Evolutionary conservation across 306 rosid genomes (phyloP), one percentile per base, ranked within the genome.

Genomic region (Vigna trinervia): DNA sequence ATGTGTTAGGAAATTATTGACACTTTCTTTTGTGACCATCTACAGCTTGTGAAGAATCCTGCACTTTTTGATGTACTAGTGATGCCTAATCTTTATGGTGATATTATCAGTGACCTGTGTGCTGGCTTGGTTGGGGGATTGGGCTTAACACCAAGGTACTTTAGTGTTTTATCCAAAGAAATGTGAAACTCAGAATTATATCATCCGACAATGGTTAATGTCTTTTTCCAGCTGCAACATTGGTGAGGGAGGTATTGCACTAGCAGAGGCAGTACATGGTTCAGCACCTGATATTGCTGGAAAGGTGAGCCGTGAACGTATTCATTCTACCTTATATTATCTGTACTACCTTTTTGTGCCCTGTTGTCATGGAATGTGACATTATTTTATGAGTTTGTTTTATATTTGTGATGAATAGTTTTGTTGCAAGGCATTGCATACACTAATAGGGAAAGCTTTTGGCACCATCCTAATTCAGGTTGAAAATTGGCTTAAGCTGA

Each of bases 241-340:
- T 76, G 99, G 99, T 30, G 97, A 91, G 88, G 98, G 98, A 66
- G 99, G 99, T 50, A 92, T 96, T 66, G 98, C 99, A 64, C 99
- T 96, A 72, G 99, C 99, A 70, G 99, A 96, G 88, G 99, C 99
- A 80, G 99, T 96, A 56, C 99, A 96, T 80, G 99, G 99, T 87
- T 96, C 99, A 26, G 99, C 99, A 60, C 99, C 99, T 73, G 99
- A 96, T 86, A 96, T 96, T 80, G 99, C 99, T 51, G 99, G 99
- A 89, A 92, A 87, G 99, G 99, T 96, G 73, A 90, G 81, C 41
- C 3, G 28, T 48, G 66, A 54, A 56, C 47, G 54, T 50, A 23
- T 69, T 59, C 14, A 41, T 53, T 61, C n/a, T 51, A 80, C 53
- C 56, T 66, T 39, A 6, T 62, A 15, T 69, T 8, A 13, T 71